These are phyloP conservation scores for Tylopilus subfusipes DNA, from an alignment of 768 basidiomycete species.

Conservation along the genomic window DNA sequence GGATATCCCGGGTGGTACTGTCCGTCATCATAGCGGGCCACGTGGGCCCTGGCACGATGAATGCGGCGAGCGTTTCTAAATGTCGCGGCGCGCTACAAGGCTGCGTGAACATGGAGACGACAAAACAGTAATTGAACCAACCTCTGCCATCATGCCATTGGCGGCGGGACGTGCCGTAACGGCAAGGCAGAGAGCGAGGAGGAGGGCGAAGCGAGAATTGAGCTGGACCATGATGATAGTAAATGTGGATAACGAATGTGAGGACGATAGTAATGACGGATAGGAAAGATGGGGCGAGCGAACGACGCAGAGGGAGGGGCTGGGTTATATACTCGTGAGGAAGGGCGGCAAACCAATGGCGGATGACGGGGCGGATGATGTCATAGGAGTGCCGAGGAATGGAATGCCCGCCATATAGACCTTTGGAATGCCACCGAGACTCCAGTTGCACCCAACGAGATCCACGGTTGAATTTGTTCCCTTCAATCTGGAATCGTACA, in stretches of 20 bases:
- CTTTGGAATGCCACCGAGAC: conserved; percentile 3
- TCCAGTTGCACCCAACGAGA: no score
- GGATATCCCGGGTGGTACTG: conserved; percentile 23
- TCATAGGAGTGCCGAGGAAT: conserved; percentile 13
- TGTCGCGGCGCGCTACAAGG: conserved; percentile 5
- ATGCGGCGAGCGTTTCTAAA: conserved; percentile 13
- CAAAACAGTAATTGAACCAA: neutral
- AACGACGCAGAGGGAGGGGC: neutral
- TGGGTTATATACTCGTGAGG: conserved; percentile 23
- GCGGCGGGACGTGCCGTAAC: conserved; percentile 15
- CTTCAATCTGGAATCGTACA: neutral
- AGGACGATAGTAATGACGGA: conserved; percentile 12
- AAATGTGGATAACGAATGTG: conserved; percentile 30
- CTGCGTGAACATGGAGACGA: conserved; percentile 2
- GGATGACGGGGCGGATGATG: conserved; percentile 13
- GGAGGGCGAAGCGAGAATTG: conserved; percentile 26
- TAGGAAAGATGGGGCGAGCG: conserved; percentile 4
- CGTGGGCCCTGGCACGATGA: conserved; percentile 7
- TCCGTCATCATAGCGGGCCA: conserved; percentile 19
- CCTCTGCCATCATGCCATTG: conserved; percentile 7
- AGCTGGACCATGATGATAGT: conserved; percentile 31
- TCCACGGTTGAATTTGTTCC: neutral
- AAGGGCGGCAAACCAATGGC: conserved; percentile 6
- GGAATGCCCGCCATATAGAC: neutral
- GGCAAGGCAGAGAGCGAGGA: conserved; percentile 28